Percentiles rank a stretch among this genome's conserved stretches.
These are phyloP conservation scores for Boletus sp. DNA, from an alignment of 768 basidiomycete species.

Conservation along the genomic window DNA sequence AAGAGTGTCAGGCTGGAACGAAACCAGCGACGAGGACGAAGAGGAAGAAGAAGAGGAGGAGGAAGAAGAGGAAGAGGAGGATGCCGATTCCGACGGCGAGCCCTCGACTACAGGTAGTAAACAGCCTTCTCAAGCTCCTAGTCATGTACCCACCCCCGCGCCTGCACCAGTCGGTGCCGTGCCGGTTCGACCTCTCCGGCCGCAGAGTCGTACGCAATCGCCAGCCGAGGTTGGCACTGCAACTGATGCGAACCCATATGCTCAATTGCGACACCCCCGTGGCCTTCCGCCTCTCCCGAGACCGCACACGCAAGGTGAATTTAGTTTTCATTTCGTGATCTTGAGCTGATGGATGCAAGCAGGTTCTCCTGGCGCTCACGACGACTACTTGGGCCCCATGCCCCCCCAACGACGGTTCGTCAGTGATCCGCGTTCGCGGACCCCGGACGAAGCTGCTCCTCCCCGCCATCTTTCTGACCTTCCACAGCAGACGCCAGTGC, in stretches of 20 bases:
- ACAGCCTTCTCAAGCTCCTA: conserved; percentile 27
- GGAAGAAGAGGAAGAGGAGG: conserved; percentile 69
- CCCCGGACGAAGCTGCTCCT: conserved; percentile 56
- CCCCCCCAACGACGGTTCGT: conserved; percentile 47
- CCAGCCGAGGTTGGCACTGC: conserved; percentile 30
- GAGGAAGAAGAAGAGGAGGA: conserved; percentile 83
- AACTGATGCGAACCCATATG: conserved; percentile 37
- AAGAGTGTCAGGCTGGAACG: conserved; percentile 48
- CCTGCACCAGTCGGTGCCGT: conserved; percentile 20
- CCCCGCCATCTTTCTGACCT: conserved; percentile 56
- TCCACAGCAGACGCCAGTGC: conserved; percentile 46
- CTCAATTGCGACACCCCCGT: conserved; percentile 57
- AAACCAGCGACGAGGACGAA: conserved; percentile 78
- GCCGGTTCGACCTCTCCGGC: conserved; percentile 28
- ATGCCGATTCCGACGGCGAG: conserved; percentile 62
- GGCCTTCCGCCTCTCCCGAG: conserved; percentile 65
- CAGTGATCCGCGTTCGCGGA: conserved; percentile 56
- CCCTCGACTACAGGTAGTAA: conserved; percentile 36
- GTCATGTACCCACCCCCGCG: conserved; percentile 17
- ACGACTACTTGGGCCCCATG: conserved; percentile 38
- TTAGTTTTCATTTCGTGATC: not conserved
- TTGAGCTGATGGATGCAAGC: conserved; percentile 5
- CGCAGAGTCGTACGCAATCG: conserved; percentile 32
- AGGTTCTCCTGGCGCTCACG: conserved; percentile 39
- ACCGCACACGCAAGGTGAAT: conserved; percentile 45